Evolutionary conservation across 495 filamentous ascomycete genomes (phyloP), one percentile per base, ranked within the genome.

Genomic region (Neurospora sp.): DNA sequence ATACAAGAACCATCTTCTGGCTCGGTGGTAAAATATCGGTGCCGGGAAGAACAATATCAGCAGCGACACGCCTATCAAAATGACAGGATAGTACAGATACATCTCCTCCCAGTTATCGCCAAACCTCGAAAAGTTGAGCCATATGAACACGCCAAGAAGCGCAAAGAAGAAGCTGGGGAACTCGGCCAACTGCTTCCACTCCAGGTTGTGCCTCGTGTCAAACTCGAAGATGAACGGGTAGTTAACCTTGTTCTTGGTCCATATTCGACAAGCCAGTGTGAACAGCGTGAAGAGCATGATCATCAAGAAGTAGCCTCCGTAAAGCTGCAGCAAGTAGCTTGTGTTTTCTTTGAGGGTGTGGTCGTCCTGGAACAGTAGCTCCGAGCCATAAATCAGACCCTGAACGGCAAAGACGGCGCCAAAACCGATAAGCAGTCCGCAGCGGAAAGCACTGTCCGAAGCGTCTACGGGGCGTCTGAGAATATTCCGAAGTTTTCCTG

Each of bases 151-250:
- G 3, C 94, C 94, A 68, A 97, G 85, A 40, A 97, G 80, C 69
- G 94, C 90, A 20, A 92, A 80, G 78, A 94, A 92, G 74, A 92
- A 87, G 71, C 88, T 89, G 17, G 94, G 93, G 68, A 97, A 87
- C 86, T 94, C 92, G n/a, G 90, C 84, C 48, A 98, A 84, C 77
- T 97, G 91, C 78, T 92, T 90, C 92, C 94, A 98, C 78, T 98
- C 92, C 44, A 98, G 82, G 68, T 90, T 87, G 82, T 96, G 88
- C 75, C 94, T 87, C 61, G 89, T 89, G 83, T 98, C 94, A 77
- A 96, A 96, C 81, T 99, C 96, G 78, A 99, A 98, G 76, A 98
- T 92, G 82, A 99, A 99, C 40, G 89, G 87, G 80, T 97, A 97
- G 78, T 99, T 99, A 77, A 99, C 93, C 80, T 93, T 95, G 74